Base-by-base conservation (phyloP, 768 basidiomycete species). In the Termitomyces sp. region DNA sequence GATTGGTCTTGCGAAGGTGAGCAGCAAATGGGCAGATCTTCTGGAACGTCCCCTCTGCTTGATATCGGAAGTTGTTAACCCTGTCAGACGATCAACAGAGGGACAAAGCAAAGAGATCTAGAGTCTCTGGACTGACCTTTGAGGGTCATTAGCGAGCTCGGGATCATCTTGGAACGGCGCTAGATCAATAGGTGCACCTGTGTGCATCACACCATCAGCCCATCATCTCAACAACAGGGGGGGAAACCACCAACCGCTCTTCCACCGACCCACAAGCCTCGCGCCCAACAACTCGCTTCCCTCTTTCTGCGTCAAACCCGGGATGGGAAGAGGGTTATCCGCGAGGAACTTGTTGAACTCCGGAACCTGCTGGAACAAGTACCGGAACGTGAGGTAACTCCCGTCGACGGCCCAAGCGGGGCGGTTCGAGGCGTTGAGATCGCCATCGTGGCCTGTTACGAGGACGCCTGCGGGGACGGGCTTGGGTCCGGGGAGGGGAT, bases 251-350 rank as follows among this genome's bases (percentile, higher is more conserved):
- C 39, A 61, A 76, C 79, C 78, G 45, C 77, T 79, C 73, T 79
- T 80, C 80, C 80, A 82, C 18, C 82, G 69, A 12, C 82, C 82
- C 22, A 82, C 69, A 56, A 82, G 67, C 50, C 81, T 71, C 16
- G 81, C 81, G 38, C 80, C 80, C 16, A 78, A 68, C n/a, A 81
- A 69, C 18, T 76, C 79, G 39, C 73, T 73, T 16, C 80, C 78
- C 54, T 79, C 65, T 48, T 72, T 60, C 7, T 56, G 54, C 1
- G 69, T 69, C 44, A 80, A 60, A 1, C 71, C 73, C 16, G 68
- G 67, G 44, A 68, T 53, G 16, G 60, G 57, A 27, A 79, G 59
- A 6, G 79, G 73, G 60, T 81, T 71, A 44, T 68, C 61, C n/a
- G 63, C 62, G 46, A 80, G 63, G 69, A 77, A 81, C 7, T 73